A percentile compares a stretch with the other conserved stretches of the same genome.
These are phyloP conservation scores for Daedaleopsis sinensis DNA, from an alignment of 768 basidiomycete species.

Conservation along the genomic window DNA sequence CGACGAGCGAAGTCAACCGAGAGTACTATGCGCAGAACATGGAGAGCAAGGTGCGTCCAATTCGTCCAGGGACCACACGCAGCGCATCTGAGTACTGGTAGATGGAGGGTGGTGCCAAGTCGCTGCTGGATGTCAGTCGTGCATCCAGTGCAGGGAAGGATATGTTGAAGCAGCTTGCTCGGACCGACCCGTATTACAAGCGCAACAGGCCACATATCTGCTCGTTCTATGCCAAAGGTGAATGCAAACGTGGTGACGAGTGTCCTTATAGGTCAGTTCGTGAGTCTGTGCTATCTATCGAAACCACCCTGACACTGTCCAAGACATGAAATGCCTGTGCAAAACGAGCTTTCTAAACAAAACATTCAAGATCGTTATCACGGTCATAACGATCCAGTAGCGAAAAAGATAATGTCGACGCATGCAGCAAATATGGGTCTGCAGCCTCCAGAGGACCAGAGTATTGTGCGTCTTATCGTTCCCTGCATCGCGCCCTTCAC, in stretches of 20 bases:
- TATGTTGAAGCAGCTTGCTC: conserved; percentile 93
- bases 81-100: conserved; percentile 30
- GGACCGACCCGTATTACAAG: conserved; percentile 97
- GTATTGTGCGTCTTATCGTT: conserved; percentile 62
- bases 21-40: conserved; percentile 95
- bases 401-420: conserved; percentile 81
- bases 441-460: conserved; percentile 85
- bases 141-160: conserved; percentile 88
- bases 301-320: not conserved
- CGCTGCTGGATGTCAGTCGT: conserved; percentile 56
- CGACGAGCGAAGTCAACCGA: conserved; percentile 95
- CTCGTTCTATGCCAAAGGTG: conserved; percentile 94
- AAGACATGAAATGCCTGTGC: conserved; percentile 87
- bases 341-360: conserved; percentile 86
- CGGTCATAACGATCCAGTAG: conserved; percentile 92
- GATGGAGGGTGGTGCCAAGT: conserved; percentile 74
- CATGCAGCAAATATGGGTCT: conserved; percentile 84
- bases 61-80: too few species aligned
- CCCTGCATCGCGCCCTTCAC: not conserved
- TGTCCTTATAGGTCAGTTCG: conserved; percentile 80
- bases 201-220: conserved; percentile 93
- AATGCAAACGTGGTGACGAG: conserved; percentile 87
- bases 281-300: not conserved
- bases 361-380: conserved; percentile 95
- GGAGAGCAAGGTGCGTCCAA: conserved; percentile 69